Conservation (phyloP, 495 filamentous ascomycete species). For the Podospora sp. region DNA sequence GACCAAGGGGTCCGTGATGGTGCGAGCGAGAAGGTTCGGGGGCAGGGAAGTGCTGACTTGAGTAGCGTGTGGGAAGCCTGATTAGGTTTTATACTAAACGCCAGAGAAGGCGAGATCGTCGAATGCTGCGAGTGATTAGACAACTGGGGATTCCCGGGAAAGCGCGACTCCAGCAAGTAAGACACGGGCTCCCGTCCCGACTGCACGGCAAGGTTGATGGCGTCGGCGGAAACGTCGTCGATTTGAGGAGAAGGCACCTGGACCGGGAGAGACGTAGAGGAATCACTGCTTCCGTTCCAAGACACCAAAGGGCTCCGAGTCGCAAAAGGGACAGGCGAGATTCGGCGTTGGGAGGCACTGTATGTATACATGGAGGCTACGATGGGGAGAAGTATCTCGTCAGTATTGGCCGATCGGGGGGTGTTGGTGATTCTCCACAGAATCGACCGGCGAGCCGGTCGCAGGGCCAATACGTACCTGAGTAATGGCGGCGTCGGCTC, state of each 20-base stretch:
- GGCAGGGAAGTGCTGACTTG: slow-evolving; percentile 31
- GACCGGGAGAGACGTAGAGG: slow-evolving; percentile 20
- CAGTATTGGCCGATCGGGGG: slow-evolving; percentile 31
- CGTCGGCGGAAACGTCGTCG: slow-evolving; percentile 6
- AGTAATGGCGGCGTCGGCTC: slow-evolving; percentile 18
- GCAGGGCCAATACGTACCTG: slow-evolving; percentile 33
- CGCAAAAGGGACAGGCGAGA: slow-evolving; percentile 17
- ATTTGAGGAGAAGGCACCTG: slow-evolving; percentile 19
- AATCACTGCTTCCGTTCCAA: slow-evolving; percentile 20
- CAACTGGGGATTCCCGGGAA: slow-evolving; percentile 11
- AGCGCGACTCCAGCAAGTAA: slow-evolving; percentile 14
- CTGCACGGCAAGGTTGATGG: slow-evolving; percentile 16
- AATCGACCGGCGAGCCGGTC: slow-evolving; percentile 25
- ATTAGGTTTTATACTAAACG: slow-evolving; percentile 30
- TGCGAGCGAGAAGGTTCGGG: slow-evolving; percentile 4
- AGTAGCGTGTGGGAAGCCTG: slow-evolving; percentile 25
- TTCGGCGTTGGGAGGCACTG: slow-evolving; percentile 24
- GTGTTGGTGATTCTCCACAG: slow-evolving; percentile 30
- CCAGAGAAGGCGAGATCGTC: slow-evolving; percentile 10
- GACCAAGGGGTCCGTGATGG: background rate
- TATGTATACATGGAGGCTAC: slow-evolving; percentile 32
- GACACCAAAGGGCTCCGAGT: slow-evolving; percentile 23
- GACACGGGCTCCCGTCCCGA: slow-evolving; percentile 16
- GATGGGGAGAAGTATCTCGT: slow-evolving; percentile 26
- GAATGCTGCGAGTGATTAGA: slow-evolving; percentile 10